Evolutionary conservation across 1,284 basidiomycete species (phyloP).

Genomic region (Sphagnurus paluster): DNA sequence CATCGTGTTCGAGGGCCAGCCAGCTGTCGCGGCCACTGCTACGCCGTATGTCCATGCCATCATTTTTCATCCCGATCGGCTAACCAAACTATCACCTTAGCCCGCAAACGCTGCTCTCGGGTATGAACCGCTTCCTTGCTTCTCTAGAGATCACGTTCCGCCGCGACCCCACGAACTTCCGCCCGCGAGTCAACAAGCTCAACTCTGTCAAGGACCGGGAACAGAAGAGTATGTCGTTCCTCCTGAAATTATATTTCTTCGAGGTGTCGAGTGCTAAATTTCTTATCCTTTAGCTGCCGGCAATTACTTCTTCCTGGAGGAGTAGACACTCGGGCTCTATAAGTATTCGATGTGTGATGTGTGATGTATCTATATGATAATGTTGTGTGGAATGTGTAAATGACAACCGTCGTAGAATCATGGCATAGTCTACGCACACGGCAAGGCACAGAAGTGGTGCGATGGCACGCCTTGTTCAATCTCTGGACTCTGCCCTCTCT

Average conservation of each 20-base stretch:
- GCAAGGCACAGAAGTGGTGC: no score
- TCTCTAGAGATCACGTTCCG: conserved; percentile 95
- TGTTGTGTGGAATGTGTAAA: no score
- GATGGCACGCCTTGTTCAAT: no score
- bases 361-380: no score
- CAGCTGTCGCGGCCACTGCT: conserved; percentile 81
- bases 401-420: no score
- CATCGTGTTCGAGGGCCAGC: conserved; percentile 91
- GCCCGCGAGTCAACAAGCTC: conserved; percentile 92
- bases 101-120: conserved; percentile 81
- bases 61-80: background rate
- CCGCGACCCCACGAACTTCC: conserved; percentile 92
- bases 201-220: conserved; percentile 93
- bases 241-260: background rate
- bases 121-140: conserved; percentile 92
- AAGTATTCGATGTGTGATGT: background rate
- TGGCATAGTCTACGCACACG: no score
- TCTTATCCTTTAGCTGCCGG: conserved; percentile 54
- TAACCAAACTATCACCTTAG: conserved; percentile 35
- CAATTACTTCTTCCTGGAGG: conserved; percentile 91
- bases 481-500: no score
- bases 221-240: conserved; percentile 75
- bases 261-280: background rate
- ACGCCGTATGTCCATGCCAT: conserved; percentile 83
- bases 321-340: conserved; percentile 38